phyloP scores from a whole-genome alignment of 345 rosid species.

The Eucalyptus cloeziana region DNA sequence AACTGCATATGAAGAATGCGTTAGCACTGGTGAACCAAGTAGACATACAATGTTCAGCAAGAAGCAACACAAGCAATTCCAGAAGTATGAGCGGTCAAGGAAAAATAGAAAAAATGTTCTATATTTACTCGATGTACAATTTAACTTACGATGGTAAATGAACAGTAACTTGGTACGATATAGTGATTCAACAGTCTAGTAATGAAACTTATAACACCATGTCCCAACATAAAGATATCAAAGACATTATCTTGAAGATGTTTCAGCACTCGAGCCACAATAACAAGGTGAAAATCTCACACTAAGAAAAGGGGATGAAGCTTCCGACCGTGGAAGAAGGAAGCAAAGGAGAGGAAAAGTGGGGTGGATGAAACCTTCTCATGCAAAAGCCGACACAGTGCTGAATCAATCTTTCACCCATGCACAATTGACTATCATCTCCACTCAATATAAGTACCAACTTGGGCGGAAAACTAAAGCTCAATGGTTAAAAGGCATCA shows the following conservation, averaged over 20 bases:
- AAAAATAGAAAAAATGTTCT: not conserved
- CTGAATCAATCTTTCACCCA: not conserved
- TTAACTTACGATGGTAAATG: not conserved
- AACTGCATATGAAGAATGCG: constrained; percentile 43
- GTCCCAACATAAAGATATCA: not conserved
- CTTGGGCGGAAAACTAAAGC: not conserved
- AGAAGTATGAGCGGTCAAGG: not conserved
- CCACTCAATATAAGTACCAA: not conserved
- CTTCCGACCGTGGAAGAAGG: not conserved
- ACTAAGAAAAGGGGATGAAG: not conserved
- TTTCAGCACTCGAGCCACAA: not conserved
- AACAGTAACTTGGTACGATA: not conserved
- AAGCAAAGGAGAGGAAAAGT: not conserved
- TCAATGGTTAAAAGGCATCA: not conserved
- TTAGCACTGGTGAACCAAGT: not conserved
- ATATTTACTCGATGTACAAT: not conserved
- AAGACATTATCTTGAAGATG: not conserved
- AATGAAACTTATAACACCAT: not conserved
- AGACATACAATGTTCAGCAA: not conserved
- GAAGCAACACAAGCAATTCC: not conserved
- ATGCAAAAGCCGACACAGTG: not conserved
- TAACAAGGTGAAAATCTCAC: not conserved
- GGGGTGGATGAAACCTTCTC: not conserved
- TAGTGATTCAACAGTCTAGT: not conserved
- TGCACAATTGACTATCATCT: not conserved